These are phyloP conservation scores for Fragilaria crotonensis DNA, from an alignment of 108 stramenopile species.

Conservation along the genomic window DNA sequence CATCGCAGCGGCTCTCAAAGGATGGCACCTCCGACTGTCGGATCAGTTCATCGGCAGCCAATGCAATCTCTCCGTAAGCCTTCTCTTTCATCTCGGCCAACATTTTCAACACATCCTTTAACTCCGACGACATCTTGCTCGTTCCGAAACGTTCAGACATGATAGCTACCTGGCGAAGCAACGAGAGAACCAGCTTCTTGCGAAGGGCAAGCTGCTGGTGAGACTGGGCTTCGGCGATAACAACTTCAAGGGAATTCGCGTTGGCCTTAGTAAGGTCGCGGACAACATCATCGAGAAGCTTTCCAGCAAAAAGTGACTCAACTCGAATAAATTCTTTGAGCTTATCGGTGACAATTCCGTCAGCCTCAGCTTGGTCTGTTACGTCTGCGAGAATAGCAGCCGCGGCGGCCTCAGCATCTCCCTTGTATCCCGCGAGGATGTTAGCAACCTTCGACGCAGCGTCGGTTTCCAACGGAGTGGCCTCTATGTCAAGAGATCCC, in stretches of 20 bases:
- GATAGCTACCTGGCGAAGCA: conserved; percentile 71
- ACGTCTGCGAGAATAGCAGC: conserved; percentile 40
- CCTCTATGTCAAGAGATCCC: conserved; percentile 64
- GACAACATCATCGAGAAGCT: conserved; percentile 81
- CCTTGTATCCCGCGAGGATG: conserved; percentile 68
- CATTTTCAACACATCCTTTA: conserved; percentile 46
- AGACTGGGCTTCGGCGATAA: conserved; percentile 73
- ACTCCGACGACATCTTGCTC: conserved; percentile 35
- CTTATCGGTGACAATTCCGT: conserved; percentile 44
- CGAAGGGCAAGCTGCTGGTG: conserved; percentile 59
- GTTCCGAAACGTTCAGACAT: conserved; percentile 64
- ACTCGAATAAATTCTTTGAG: conserved; percentile 83
- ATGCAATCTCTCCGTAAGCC: conserved; percentile 78
- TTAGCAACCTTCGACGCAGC: conserved; percentile 34
- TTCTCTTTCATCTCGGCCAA: conserved; percentile 64
- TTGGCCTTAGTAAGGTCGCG: conserved; percentile 84
- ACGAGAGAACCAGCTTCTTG: conserved; percentile 46
- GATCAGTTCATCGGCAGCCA: conserved; percentile 70
- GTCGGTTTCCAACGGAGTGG: conserved; percentile 27
- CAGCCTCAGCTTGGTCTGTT: conserved; percentile 41
- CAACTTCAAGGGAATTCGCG: conserved; percentile 60
- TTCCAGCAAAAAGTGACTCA: conserved; percentile 76
- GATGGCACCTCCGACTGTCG: conserved; percentile 71
- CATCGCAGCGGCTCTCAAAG: conserved; percentile 74
- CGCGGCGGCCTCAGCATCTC: conserved; percentile 51